phyloP scores from a whole-genome alignment of 768 basidiomycete genomes.

The Kwoniella bestiolae region DNA sequence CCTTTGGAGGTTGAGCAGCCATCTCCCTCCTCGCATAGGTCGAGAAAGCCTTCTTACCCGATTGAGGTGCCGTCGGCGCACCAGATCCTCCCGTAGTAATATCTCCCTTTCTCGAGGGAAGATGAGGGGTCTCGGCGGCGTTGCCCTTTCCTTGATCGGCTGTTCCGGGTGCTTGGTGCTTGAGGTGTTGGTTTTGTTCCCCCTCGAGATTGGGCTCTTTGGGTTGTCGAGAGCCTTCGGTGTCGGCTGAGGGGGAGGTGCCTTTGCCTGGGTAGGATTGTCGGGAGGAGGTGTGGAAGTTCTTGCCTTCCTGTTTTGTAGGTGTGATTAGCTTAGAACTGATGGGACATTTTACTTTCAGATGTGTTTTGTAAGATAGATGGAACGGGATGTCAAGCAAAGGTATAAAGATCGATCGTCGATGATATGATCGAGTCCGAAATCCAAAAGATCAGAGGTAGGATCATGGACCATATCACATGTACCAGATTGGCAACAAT shows the following conservation, averaged over 20 bases:
- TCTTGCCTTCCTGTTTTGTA: conserved; percentile 31
- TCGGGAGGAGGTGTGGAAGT: conserved; percentile 42
- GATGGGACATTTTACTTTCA: too few relatives aligned
- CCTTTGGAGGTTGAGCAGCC: conserved; percentile 24
- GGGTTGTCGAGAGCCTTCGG: conserved; percentile 27
- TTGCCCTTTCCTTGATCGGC: conserved; percentile 48
- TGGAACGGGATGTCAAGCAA: too few relatives aligned
- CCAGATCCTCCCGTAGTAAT: conserved; percentile 10
- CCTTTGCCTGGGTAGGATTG: conserved; percentile 14
- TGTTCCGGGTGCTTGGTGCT: conserved; percentile 37
- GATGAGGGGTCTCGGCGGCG: conserved; percentile 41
- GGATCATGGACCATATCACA: too few relatives aligned
- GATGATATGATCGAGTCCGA: too few relatives aligned
- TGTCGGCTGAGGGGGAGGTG: conserved; percentile 20
- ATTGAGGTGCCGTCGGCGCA: conserved; percentile 16
- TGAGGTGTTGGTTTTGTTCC: conserved; percentile 53
- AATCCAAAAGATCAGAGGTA: too few relatives aligned
- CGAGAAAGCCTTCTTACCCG: not conserved
- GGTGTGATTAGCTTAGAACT: not conserved
- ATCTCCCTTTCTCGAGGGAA: conserved; percentile 37
- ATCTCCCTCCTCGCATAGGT: not conserved
- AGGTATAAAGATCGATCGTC: too few relatives aligned
- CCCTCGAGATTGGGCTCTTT: conserved; percentile 37
- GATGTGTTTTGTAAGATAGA: too few relatives aligned
- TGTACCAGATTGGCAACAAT: too few relatives aligned